Evolutionary conservation across 2,329 filamentous ascomycete species (phyloP).

Genomic region (Penicillium paneum): DNA sequence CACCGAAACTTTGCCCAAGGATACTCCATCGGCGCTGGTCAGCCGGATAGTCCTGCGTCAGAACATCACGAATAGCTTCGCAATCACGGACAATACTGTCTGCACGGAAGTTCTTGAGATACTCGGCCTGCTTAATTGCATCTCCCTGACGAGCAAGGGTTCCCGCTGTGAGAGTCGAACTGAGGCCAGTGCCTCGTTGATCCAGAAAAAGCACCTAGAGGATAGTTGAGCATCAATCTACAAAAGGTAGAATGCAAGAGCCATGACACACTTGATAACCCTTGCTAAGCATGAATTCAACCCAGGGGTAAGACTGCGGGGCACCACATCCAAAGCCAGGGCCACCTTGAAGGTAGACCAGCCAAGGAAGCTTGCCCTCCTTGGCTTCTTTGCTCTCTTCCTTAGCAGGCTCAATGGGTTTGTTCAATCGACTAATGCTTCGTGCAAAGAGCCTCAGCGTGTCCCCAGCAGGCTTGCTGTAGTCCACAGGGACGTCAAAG

Average conservation of each 20-base stretch:
- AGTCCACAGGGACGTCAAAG: slow-evolving; percentile 82
- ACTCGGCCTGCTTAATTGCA: slow-evolving; percentile 67
- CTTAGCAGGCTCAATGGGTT: slow-evolving; percentile 49
- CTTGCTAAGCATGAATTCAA: slow-evolving; percentile 67
- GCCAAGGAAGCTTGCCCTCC: slow-evolving; percentile 51
- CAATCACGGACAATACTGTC: slow-evolving; percentile 88
- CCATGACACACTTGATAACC: slow-evolving; percentile 67
- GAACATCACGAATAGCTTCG: slow-evolving; percentile 74
- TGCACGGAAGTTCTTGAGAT: slow-evolving; percentile 80
- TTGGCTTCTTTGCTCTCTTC: slow-evolving; percentile 44
- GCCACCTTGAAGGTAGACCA: slow-evolving; percentile 78
- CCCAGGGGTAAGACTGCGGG: slow-evolving; percentile 70
- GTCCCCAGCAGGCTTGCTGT: slow-evolving; percentile 58
- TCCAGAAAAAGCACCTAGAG: slow-evolving; percentile 69
- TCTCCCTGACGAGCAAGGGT: slow-evolving; percentile 66
- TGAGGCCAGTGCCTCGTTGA: slow-evolving; percentile 84
- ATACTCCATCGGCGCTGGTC: slow-evolving; percentile 77
- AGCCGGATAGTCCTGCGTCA: slow-evolving; percentile 67
- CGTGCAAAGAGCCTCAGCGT: slow-evolving; percentile 75
- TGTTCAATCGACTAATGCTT: slow-evolving; percentile 59
- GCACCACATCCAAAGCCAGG: slow-evolving; percentile 74
- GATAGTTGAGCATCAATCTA: neutral
- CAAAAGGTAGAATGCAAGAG: neutral
- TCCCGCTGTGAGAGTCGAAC: slow-evolving; percentile 71
- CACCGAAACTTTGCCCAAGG: slow-evolving; percentile 88